Evolutionary conservation across 306 rosid genomes (phyloP).

Genomic region (Vigna nakashimae): DNA sequence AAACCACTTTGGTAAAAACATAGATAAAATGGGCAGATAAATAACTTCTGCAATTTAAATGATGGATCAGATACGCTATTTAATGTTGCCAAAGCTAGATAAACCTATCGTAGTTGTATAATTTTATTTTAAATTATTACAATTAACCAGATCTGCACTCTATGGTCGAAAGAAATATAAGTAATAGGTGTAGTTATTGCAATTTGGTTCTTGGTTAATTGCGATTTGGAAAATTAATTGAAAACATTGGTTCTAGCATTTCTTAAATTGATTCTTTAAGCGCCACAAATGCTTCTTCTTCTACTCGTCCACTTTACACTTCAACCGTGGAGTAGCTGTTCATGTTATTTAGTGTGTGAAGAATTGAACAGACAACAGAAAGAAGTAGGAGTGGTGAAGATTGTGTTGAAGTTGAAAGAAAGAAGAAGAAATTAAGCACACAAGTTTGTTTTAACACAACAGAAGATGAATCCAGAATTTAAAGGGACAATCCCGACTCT

Average conservation of each 20-base stretch:
- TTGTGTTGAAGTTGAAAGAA: conserved; percentile 9
- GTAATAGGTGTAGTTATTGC: background rate
- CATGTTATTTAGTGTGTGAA: background rate
- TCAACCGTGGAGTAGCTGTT: background rate
- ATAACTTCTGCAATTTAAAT: too few species aligned
- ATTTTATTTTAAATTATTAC: too few species aligned
- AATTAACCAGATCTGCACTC: background rate
- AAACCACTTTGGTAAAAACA: too few species aligned
- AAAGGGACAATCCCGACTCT: conserved; percentile 93
- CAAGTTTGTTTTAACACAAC: conserved; percentile 46
- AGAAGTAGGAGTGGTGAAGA: background rate
- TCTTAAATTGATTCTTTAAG: background rate
- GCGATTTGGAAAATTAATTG: background rate
- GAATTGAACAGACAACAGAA: conserved; percentile 9
- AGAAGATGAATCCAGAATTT: conserved; percentile 31
- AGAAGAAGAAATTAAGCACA: conserved; percentile 30
- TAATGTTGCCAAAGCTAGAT: too few species aligned
- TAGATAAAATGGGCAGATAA: too few species aligned
- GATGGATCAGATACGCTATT: too few species aligned
- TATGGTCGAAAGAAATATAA: background rate
- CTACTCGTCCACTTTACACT: background rate
- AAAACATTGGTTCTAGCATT: background rate
- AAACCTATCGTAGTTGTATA: too few species aligned
- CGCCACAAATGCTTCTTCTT: background rate
- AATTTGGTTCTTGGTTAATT: background rate